Percentiles rank a stretch among this genome's conserved stretches.
These are phyloP conservation scores for Smallanthus sonchifolius DNA, from an alignment of 129 eudicot genomes.

Conservation along the genomic window DNA sequence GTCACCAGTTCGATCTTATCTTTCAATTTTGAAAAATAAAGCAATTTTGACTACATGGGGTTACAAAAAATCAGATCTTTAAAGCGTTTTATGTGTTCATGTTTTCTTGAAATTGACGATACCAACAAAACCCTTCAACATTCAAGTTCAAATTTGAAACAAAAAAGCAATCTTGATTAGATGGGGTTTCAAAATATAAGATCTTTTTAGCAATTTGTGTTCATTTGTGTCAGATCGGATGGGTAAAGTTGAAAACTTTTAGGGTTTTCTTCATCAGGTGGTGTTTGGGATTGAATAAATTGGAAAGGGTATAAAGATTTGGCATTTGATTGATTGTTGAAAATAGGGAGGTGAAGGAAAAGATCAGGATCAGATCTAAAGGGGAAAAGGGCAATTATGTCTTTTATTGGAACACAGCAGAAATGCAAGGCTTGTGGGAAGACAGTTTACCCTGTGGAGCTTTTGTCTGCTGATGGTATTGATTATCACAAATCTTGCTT, in stretches of 20 bases:
- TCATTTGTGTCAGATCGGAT: conserved; percentile 34
- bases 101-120: conserved; percentile 23
- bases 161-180: conserved; percentile 15
- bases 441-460: conserved; percentile 92
- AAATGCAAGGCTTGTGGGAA: conserved; percentile 97
- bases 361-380: conserved; percentile 50
- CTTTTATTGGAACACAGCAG: conserved; percentile 83
- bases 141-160: conserved; percentile 2
- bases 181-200: conserved; percentile 10
- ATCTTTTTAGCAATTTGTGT: conserved; percentile 9
- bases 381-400: conserved; percentile 44
- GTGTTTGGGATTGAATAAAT: conserved; percentile 17
- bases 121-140: conserved; percentile 2
- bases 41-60: neutral
- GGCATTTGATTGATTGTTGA: conserved; percentile 18
- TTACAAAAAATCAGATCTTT: neutral
- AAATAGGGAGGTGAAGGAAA: conserved; percentile 4
- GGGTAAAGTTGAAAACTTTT: conserved; percentile 13
- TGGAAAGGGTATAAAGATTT: conserved; percentile 21
- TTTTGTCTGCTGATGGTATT: conserved; percentile 90
- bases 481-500: conserved; percentile 92
- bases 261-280: conserved; percentile 10
- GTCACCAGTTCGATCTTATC: conserved; percentile 12
- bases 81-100: neutral
- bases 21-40: neutral